Base-by-base conservation (phyloP, 768 basidiomycete species). In the Kondoa subrosea region DNA sequence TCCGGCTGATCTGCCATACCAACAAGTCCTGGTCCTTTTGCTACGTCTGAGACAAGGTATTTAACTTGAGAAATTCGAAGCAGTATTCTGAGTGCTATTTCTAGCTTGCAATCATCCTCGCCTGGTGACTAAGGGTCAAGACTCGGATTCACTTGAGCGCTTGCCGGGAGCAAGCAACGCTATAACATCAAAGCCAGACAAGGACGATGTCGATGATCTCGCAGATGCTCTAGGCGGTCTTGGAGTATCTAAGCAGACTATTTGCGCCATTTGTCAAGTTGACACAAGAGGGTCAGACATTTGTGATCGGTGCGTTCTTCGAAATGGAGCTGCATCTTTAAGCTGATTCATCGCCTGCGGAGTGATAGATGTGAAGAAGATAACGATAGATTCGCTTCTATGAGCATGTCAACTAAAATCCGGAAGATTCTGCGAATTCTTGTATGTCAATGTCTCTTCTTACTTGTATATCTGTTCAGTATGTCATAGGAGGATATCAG, bases 61-160 rank as follows among this genome's bases (percentile, higher is more conserved):
- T 8, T 50, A 21, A 8, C n/a, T n/a, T n/a, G n/a, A n/a, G n/a
- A n/a, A n/a, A n/a, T n/a, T n/a, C 65, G 64, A 76, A 74, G 1
- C 70, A 78, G 70, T 67, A 79, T 25, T 68, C 70, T 40, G n/a
- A n/a, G 83, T 91, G 31, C 80, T 95, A 60, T 85, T 92, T 33
- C 92, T 96, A 82, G 90, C 92, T 87, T 69, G 30, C 75, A 87
- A 90, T 72, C 92, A 95, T 73, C 91, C 91, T 0, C 80, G 83
- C 0, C 82, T 95, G 12, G 85, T 93, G 16, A 83, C 85, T 1
- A 85, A 87, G 69, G 87, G 87, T 17, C 25, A 34, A 40, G 67
- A 68, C 16, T 3, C 30, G 15, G 69, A 68, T 57, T 66, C 66
- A 21, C 61, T 67, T 29, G 68, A 69, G 31, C 31, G 40, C 3